Percentiles rank a stretch among this genome's conserved stretches.
phyloP scores from a whole-genome alignment of 2,329 filamentous ascomycete species.

The Fusarium fujikuroi region DNA sequence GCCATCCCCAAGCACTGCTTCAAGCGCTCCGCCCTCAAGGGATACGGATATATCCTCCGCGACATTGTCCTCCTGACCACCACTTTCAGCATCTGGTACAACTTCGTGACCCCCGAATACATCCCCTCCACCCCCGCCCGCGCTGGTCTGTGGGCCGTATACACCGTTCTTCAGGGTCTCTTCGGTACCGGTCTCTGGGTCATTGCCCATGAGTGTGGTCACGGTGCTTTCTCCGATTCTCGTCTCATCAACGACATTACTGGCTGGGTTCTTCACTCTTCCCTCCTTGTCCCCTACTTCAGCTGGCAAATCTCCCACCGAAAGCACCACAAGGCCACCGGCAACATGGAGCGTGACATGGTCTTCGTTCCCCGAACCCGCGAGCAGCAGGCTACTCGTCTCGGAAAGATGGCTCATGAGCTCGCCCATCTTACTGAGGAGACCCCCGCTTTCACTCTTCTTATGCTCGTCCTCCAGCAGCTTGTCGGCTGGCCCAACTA shows the following conservation, averaged over 20 bases:
- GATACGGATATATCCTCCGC: slow-evolving; percentile 84
- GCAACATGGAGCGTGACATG: slow-evolving; percentile 98
- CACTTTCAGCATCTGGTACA: slow-evolving; percentile 91
- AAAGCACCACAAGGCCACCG: slow-evolving; percentile 99
- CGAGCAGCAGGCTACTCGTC: slow-evolving; percentile 78
- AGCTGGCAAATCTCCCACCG: slow-evolving; percentile 99
- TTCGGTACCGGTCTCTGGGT: slow-evolving; percentile 97
- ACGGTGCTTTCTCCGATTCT: slow-evolving; percentile 95
- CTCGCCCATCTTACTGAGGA: slow-evolving; percentile 92
- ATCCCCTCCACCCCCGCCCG: slow-evolving; percentile 77
- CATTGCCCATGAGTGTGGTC: slow-evolving; percentile 96
- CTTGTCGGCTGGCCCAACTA: slow-evolving; percentile 94
- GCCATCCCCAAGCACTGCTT: slow-evolving; percentile 99
- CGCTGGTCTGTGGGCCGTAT: slow-evolving; percentile 70
- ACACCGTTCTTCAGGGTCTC: slow-evolving; percentile 87
- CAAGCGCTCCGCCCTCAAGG: slow-evolving; percentile 80
- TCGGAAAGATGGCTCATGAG: slow-evolving; percentile 82
- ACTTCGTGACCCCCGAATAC: slow-evolving; percentile 85
- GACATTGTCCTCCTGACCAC: slow-evolving; percentile 77
- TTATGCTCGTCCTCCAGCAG: slow-evolving; percentile 84
- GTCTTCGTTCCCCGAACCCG: slow-evolving; percentile 96
- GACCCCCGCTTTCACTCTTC: slow-evolving; percentile 84
- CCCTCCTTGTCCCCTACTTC: slow-evolving; percentile 94
- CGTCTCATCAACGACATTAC: slow-evolving; percentile 90
- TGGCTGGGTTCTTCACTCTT: slow-evolving; percentile 90